Base-by-base conservation (phyloP, 371 early-diverging fungal genomes). In the Gilbertella persicaria region DNA sequence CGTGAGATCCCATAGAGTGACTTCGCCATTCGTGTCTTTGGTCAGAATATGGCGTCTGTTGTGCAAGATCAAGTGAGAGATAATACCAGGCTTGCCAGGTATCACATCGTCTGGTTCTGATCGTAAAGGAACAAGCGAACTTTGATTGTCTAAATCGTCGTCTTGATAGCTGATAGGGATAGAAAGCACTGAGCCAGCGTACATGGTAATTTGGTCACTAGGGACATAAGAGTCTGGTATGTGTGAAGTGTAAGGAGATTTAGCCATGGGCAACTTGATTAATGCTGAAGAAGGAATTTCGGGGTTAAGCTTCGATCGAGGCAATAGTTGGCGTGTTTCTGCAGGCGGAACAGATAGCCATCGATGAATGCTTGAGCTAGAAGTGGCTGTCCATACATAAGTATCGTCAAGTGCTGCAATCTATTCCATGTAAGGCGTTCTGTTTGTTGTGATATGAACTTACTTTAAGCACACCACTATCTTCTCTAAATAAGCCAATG, bases 371-470 rank as follows among this genome's bases (percentile, higher is more conserved):
- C 75, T 80, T 0, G 93, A 87, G 17, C 80, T 76, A 23, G 85
- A 81, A 8, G 97, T 96, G 0, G 97, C 95, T 3, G 96, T 94
- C 96, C 96, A 97, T 2, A 97, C 72, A 59, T 83, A 93, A 29
- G 82, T 69, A 61, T 93, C 90, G 23, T 94, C 85, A 12, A 87
- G 68, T 2, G 89, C 91, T 16, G 78, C 81, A 62, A 93, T 67
- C 88, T 88, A 62, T 3, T 6, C 12, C 2, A 10, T 29, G 2
- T 9, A 0, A 12, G 25, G 14, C n/a, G n/a, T n/a, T n/a, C n/a
- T n/a, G n/a, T n/a, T n/a, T n/a, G 19, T 21, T 19, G 6, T 20
- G 4, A n/a, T 21, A 12, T 13, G 21, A 24, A 24, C 66, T 35
- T 59, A 92, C 88, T 70, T 88, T 90, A n/a, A 80, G 75, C 9